Evolutionary conservation across 352 stramenopile genomes (phyloP), one percentile per base, ranked within the genome.

Genomic region (Peronospora destructor): DNA sequence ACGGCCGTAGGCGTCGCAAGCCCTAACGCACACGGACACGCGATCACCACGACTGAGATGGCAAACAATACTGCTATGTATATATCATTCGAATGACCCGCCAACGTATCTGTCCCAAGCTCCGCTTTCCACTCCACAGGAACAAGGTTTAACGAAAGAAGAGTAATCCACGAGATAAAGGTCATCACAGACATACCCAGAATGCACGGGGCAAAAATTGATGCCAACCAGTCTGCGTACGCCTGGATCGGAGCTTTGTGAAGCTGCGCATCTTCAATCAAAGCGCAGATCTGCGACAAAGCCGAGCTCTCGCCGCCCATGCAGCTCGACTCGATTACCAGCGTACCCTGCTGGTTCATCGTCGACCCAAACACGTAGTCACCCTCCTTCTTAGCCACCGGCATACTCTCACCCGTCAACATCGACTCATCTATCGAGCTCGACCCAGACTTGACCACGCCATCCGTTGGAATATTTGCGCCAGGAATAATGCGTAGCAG

Each of bases 1-100:
- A 95, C 82, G 4, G 84, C 84, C 2, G 83, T 95, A 2, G 84
- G 84, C 0, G 83, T 94, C 7, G 84, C 84, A 6, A 95, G 66
- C 4, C 84, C 83, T 1, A 95, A 49, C 28, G 84, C 84, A 54
- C 84, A 95, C 11, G 84, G 84, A 19, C 84, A 95, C 6, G 78
- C 76, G 21, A 97, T 95, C 6, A 95, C 84, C 4, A 95, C 85
- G 6, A 93, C 85, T 2, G 91, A 82, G 29, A 97, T 85, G 0
- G 81, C 85, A 38, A 93, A 94, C 2, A 96, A 40, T 21, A 95
- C 54, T 5, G 79, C 64, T n/a, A 86, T 68, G 45, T 73, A 86
- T 14, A 87, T 40, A 38, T 86, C 82, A 49, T 91, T 82, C 5
- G 66, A 49, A 49, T 89, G 83, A 9, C 64, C 67, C 8, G 73